Evolutionary conservation across 768 basidiomycete genomes (phyloP).

Genomic region (Lactarius quietus): DNA sequence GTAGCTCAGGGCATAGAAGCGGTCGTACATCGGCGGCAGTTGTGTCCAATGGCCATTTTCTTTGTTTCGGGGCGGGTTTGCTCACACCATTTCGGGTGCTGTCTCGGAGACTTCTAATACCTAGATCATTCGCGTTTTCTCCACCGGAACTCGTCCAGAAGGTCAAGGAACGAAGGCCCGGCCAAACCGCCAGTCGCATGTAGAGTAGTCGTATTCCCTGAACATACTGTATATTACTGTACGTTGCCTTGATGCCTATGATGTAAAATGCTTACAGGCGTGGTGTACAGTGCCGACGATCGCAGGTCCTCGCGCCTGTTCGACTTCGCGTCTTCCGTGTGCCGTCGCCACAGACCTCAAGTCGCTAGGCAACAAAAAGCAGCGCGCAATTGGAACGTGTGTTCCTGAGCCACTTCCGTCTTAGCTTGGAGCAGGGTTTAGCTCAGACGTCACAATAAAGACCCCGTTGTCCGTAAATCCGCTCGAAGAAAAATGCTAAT

Average conservation of each 20-base stretch:
- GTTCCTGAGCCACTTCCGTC: neutral
- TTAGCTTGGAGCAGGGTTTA: neutral
- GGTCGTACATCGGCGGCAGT: neutral
- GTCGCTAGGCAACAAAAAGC: neutral
- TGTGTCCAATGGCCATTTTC: neutral
- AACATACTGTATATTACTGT: too few species aligned
- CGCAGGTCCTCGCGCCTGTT: neutral
- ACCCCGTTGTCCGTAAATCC: neutral
- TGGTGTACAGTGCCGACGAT: neutral
- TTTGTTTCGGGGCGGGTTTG: neutral
- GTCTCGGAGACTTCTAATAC: neutral
- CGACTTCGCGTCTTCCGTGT: neutral
- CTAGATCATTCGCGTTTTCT: neutral
- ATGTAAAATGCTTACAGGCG: neutral
- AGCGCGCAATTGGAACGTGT: neutral
- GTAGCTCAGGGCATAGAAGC: neutral
- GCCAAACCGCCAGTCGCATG: neutral
- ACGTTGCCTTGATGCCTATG: too few species aligned
- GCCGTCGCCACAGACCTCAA: neutral
- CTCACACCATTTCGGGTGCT: neutral
- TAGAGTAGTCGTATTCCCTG: neutral
- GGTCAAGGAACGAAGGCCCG: neutral
- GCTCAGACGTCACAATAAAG: neutral
- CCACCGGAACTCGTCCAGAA: neutral
- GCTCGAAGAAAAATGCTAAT: neutral